Percentiles rank a stretch among this genome's conserved stretches.
These are phyloP conservation scores for Pachyrhizus erosus DNA, from an alignment of 306 rosid genomes.

Conservation along the genomic window DNA sequence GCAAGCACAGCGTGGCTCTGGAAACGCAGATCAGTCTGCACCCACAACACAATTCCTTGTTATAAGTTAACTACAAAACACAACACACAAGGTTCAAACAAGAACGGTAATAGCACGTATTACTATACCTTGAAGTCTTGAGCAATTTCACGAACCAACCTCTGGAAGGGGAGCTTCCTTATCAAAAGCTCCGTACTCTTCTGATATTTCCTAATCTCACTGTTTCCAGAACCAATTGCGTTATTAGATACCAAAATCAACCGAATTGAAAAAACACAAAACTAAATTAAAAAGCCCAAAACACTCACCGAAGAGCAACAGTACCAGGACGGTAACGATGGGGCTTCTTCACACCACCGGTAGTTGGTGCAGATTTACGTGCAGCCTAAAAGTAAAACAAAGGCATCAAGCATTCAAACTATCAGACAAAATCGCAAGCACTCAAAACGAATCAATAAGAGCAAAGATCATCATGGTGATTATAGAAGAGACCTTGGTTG, in stretches of 20 bases:
- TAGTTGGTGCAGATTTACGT: constrained; percentile 96
- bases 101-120: too few relatives aligned
- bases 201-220: constrained; percentile 95
- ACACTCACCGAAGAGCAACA: constrained; percentile 87
- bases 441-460: not conserved
- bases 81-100: not conserved
- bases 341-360: constrained; percentile 98
- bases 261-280: accelerated
- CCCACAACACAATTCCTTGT: not conserved
- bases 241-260: not conserved
- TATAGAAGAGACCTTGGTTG: constrained; percentile 71
- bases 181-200: constrained; percentile 92
- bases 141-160: constrained; percentile 95
- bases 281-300: not conserved
- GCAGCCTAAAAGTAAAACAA: constrained; percentile 58
- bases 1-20: constrained; percentile 98
- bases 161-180: constrained; percentile 93
- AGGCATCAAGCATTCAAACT: too few relatives aligned
- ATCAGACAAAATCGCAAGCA: accelerated
- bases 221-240: not conserved
- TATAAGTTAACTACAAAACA: too few relatives aligned
- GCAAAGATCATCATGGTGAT: not conserved
- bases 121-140: constrained; percentile 80
- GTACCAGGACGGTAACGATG: constrained; percentile 98
- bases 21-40: constrained; percentile 94